Conservation (phyloP, 768 basidiomycete genomes). For the Suillus plorans region DNA sequence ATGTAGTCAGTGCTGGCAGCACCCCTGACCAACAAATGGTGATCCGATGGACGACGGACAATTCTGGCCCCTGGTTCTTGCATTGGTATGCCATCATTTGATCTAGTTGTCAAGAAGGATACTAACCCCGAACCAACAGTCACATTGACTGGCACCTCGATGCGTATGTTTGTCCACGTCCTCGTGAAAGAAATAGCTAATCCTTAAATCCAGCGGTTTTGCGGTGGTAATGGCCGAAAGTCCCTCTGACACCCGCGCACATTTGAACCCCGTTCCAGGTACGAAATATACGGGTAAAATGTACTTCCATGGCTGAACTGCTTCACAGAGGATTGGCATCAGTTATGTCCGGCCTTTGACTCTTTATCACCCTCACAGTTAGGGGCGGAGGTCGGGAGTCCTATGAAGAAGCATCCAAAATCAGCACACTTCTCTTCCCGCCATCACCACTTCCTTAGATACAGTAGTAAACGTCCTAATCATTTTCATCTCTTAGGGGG, state of each 20-base stretch:
- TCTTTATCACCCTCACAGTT: conserved; percentile 19
- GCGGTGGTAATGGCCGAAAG: conserved; percentile 31
- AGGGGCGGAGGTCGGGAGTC: conserved; percentile 18
- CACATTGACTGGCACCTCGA: conserved; percentile 23
- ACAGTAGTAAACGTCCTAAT: neutral
- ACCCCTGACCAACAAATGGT: conserved; percentile 28
- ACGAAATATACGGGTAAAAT: neutral
- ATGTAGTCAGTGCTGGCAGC: conserved; percentile 37
- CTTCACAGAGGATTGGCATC: conserved; percentile 21
- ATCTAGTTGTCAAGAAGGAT: neutral
- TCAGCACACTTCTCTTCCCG: conserved; percentile 18
- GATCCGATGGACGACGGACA: conserved; percentile 51
- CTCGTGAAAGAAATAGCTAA: neutral
- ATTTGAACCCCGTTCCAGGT: neutral
- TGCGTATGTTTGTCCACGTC: conserved; percentile 7
- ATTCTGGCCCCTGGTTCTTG: conserved; percentile 45
- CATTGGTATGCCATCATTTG: conserved; percentile 14
- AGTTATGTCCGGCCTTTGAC: conserved; percentile 25
- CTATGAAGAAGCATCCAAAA: conserved; percentile 19
- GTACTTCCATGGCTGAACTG: neutral
- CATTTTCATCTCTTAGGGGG: neutral
- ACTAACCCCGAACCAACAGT: conserved; percentile 4
- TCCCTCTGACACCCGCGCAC: conserved; percentile 8
- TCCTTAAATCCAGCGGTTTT: conserved; percentile 21
- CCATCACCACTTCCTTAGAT: too few species aligned